A percentile compares a stretch with the other conserved stretches of the same genome.
phyloP scores from a whole-genome alignment of 208 protist genomes.

The Crithidia acanthocephali region DNA sequence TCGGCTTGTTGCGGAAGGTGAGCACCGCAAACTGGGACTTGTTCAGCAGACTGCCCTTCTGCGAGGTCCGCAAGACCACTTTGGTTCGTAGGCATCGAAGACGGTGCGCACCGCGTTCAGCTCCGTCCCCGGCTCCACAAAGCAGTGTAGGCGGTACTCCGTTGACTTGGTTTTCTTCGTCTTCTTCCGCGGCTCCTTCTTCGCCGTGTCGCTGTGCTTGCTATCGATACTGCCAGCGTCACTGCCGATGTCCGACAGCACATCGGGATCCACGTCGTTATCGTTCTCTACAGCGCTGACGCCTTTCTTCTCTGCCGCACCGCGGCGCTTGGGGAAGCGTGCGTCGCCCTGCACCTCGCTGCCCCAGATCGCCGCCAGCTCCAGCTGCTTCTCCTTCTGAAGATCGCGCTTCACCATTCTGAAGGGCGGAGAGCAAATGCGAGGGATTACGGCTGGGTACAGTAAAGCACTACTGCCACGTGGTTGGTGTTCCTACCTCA shows the following conservation, averaged over 20 bases:
- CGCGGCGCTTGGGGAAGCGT: constrained; percentile 71
- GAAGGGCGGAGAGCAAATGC: too few species aligned
- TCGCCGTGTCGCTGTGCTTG: constrained; percentile 26
- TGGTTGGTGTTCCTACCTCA: too few species aligned
- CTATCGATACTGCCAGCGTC: constrained; percentile 42
- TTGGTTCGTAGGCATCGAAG: constrained; percentile 88
- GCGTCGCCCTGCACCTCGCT: constrained; percentile 72
- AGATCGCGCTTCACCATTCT: constrained; percentile 62
- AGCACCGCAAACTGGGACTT: constrained; percentile 90
- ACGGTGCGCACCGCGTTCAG: constrained; percentile 81
- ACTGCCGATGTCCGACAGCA: constrained; percentile 47
- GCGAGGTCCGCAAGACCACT: constrained; percentile 72
- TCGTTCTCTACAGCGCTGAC: constrained; percentile 24
- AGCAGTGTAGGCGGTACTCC: constrained; percentile 86
- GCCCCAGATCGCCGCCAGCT: constrained; percentile 89
- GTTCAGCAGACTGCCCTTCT: constrained; percentile 90
- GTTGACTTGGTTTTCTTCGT: constrained; percentile 36
- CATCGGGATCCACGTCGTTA: constrained; percentile 47
- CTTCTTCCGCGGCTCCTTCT: constrained; percentile 41
- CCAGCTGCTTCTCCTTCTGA: constrained; percentile 84
- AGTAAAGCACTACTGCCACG: too few species aligned
- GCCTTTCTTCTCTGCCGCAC: constrained; percentile 37
- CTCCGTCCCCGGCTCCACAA: constrained; percentile 89
- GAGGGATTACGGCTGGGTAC: too few species aligned
- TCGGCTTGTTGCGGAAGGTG: constrained; percentile 90